Evolutionary conservation across 371 early-diverging fungal genomes (phyloP).

Genomic region (Dinochytrium kinnereticum): DNA sequence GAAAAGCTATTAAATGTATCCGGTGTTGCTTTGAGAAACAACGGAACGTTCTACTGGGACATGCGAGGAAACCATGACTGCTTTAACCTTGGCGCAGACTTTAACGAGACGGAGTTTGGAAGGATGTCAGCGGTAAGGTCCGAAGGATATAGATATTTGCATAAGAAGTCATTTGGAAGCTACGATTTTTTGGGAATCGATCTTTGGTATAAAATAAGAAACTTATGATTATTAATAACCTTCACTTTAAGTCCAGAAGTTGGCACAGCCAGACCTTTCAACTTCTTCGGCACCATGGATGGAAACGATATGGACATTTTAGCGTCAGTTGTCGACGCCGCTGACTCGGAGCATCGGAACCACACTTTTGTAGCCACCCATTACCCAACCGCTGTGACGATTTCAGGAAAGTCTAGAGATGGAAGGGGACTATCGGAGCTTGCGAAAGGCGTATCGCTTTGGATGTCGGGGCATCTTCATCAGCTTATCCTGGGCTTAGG

Average conservation of each 20-base stretch:
- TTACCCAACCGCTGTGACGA: constrained; percentile 83
- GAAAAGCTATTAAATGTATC: constrained; percentile 57
- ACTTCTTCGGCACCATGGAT: constrained; percentile 88
- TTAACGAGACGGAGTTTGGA: constrained; percentile 68
- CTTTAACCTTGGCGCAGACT: constrained; percentile 75
- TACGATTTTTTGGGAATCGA: constrained; percentile 88
- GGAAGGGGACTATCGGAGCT: constrained; percentile 69
- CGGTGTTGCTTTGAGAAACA: constrained; percentile 27
- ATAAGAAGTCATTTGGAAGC: constrained; percentile 65
- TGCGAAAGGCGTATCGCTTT: constrained; percentile 66
- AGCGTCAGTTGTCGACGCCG: constrained; percentile 49
- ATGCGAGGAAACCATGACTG: constrained; percentile 71
- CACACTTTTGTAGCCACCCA: constrained; percentile 77
- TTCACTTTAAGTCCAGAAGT: constrained; percentile 61
- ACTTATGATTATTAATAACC: neutral
- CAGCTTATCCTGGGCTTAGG: constrained; percentile 67
- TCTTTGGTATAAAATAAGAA: constrained; percentile 78
- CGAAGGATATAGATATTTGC: constrained; percentile 68
- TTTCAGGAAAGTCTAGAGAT: constrained; percentile 69
- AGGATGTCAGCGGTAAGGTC: constrained; percentile 60
- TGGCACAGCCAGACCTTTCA: constrained; percentile 85
- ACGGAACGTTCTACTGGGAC: constrained; percentile 77
- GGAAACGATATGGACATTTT: constrained; percentile 75
- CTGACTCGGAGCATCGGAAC: constrained; percentile 46
- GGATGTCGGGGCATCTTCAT: constrained; percentile 86